A percentile compares a stretch with the other conserved stretches of the same genome.
Conservation (phyloP, 495 filamentous ascomycete species). For the Penicillium malachiteum region DNA sequence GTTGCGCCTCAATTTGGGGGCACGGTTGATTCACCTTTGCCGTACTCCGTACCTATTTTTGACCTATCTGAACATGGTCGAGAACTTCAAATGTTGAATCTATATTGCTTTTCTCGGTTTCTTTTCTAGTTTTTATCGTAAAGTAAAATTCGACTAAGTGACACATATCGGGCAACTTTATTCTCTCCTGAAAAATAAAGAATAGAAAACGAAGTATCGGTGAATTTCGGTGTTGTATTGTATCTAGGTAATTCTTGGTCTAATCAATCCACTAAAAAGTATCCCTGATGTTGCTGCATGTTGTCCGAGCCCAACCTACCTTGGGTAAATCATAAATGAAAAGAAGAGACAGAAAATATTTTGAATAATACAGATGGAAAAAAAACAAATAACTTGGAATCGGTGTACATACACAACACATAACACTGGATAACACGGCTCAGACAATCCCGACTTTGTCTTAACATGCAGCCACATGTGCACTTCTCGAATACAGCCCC, state of each 20-base stretch:
- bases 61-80: neutral
- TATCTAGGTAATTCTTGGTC: neutral
- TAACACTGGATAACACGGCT: neutral
- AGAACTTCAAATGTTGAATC: neutral
- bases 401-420: neutral
- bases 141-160: neutral
- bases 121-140: neutral
- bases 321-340: no score
- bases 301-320: no score
- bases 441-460: slow-evolving; percentile 2
- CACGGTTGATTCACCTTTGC: neutral
- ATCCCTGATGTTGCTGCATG: no score
- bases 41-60: neutral
- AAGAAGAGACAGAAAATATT: no score
- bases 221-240: neutral
- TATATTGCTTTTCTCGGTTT: neutral
- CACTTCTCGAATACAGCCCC: slow-evolving; percentile 18
- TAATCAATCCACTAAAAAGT: neutral
- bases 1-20: slow-evolving; percentile 22
- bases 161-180: slow-evolving; percentile 1
- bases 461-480: slow-evolving; percentile 17
- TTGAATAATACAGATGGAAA: no score
- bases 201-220: neutral
- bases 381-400: neutral
- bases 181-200: neutral